Evolutionary conservation across 768 basidiomycete genomes (phyloP).

Genomic region (Chalciporus chontae): DNA sequence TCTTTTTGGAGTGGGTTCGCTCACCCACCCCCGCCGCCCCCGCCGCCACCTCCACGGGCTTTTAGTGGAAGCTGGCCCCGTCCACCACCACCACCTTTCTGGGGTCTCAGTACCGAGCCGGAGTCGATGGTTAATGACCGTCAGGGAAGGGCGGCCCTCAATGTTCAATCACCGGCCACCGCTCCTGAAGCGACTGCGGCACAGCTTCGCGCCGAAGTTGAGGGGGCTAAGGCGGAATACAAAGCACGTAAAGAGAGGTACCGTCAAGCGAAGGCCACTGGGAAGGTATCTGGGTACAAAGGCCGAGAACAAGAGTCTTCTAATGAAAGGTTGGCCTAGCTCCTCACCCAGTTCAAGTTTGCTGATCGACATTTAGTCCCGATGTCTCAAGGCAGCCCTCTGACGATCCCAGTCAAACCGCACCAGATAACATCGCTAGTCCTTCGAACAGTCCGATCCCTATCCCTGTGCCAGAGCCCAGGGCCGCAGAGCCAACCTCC

Average conservation of each 20-base stretch:
- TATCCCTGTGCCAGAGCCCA: conserved; percentile 10
- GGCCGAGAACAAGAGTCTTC: conserved; percentile 16
- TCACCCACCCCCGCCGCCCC: conserved; percentile 20
- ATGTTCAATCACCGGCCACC: background rate
- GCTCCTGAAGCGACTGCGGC: conserved; percentile 12
- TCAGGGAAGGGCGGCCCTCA: conserved; percentile 6
- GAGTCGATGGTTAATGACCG: background rate
- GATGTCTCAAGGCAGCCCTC: conserved; percentile 27
- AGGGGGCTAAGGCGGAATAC: conserved; percentile 64
- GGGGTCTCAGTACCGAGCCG: conserved; percentile 9
- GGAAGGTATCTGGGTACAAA: conserved; percentile 37
- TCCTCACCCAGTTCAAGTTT: background rate
- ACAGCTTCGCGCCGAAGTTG: conserved; percentile 41
- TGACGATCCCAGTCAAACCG: conserved; percentile 15
- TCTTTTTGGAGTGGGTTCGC: conserved; percentile 19
- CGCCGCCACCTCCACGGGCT: conserved; percentile 10
- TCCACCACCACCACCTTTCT: conserved; percentile 21
- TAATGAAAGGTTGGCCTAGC: conserved; percentile 25
- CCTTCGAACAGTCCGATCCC: conserved; percentile 4
- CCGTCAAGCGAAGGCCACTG: conserved; percentile 52
- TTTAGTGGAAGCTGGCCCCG: conserved; percentile 23
- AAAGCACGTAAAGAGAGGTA: conserved; percentile 70
- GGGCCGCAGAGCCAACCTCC: conserved; percentile 7
- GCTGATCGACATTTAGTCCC: conserved; percentile 6
- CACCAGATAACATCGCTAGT: background rate